Conservation (phyloP, 148 eudicot species). For the Dianthus caryophyllus region DNA sequence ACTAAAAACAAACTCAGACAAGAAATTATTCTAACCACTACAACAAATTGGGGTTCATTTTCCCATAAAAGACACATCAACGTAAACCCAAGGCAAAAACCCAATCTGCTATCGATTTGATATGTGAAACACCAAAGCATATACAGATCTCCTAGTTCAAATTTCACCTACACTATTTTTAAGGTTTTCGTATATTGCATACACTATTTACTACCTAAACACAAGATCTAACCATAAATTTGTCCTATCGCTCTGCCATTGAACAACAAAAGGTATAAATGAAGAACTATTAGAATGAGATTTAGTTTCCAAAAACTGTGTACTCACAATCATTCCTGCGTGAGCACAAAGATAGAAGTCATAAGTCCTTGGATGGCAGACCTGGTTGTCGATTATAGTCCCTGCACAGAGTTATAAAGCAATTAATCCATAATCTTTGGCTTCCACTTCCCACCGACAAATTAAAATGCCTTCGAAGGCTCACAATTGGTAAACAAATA, state of each 20-base stretch:
- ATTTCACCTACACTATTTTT: too few relatives aligned
- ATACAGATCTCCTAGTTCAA: too few relatives aligned
- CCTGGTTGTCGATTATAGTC: conserved; percentile 74
- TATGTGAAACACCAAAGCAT: too few relatives aligned
- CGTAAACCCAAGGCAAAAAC: too few relatives aligned
- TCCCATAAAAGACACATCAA: neutral
- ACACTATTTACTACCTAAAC: too few relatives aligned
- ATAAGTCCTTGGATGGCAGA: conserved; percentile 84
- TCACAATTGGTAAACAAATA: too few relatives aligned
- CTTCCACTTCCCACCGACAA: neutral
- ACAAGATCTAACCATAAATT: too few relatives aligned
- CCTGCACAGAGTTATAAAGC: conserved; percentile 37
- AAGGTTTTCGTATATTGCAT: too few relatives aligned
- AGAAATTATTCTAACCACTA: neutral
- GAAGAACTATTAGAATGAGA: too few relatives aligned
- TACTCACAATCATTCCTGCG: conserved; percentile 91
- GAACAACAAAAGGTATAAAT: neutral
- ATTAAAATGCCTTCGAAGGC: neutral
- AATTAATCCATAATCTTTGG: neutral
- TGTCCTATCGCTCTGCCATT: too few relatives aligned
- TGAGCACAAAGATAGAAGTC: conserved; percentile 94
- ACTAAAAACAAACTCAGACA: neutral
- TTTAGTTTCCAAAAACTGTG: neutral
- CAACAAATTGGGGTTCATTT: neutral
- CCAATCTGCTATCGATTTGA: too few relatives aligned